These are phyloP conservation scores for Arxiozyma telluris DNA, from an alignment of 1,139 yeast genomes.

Conservation along the genomic window DNA sequence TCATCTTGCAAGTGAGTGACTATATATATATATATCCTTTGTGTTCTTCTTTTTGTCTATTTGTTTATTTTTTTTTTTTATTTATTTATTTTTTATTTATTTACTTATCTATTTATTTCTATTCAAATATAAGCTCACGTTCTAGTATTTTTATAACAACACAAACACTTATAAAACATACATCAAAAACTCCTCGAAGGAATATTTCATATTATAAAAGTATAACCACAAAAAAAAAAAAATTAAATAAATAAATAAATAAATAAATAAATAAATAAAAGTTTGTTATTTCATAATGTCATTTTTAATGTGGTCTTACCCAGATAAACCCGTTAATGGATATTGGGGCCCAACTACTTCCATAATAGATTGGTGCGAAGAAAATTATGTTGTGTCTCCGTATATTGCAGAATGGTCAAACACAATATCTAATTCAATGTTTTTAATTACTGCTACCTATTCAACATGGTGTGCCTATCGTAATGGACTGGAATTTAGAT, in stretches of 20 bases:
- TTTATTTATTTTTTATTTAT: no score
- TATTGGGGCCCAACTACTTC: conserved; percentile 37
- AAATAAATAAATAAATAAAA: no score
- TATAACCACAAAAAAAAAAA: no score
- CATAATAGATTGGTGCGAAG: conserved; percentile 96
- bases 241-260: no score
- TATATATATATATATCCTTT: background rate
- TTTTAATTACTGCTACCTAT: conserved; percentile 55
- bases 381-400: conserved; percentile 76
- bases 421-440: conserved; percentile 66
- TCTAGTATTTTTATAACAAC: no score
- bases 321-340: conserved; percentile 29
- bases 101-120: no score
- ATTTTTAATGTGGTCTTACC: conserved; percentile 28
- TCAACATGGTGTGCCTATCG: conserved; percentile 54
- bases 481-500: conserved; percentile 60
- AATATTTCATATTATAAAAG: no score
- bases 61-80: no score
- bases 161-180: no score
- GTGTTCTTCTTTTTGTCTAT: no score
- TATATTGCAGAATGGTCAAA: conserved; percentile 86
- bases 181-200: no score
- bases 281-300: conserved; percentile 6
- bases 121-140: no score
- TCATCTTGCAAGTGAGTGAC: background rate